phyloP scores from a whole-genome alignment of 2,329 filamentous ascomycete species.

The Tolypocladium pustulatum region DNA sequence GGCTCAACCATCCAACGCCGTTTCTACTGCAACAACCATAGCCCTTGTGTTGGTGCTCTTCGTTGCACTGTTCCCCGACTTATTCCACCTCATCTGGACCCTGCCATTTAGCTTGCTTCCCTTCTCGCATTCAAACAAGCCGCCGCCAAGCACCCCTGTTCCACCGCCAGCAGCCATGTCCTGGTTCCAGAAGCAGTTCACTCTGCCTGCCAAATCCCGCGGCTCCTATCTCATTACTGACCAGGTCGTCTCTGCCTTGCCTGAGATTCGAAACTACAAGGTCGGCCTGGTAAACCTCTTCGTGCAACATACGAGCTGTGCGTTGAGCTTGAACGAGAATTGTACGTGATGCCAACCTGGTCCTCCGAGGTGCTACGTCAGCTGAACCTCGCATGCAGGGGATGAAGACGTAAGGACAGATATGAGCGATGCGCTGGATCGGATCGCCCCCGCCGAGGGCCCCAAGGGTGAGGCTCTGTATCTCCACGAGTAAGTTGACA shows the following conservation, averaged over 20 bases:
- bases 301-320: constrained; percentile 90
- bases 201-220: constrained; percentile 63
- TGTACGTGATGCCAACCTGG: constrained; percentile 39
- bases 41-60: constrained; percentile 37
- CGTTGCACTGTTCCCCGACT: constrained; percentile 38
- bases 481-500: constrained; percentile 45
- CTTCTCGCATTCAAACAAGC: constrained; percentile 14
- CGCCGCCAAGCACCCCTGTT: constrained; percentile 18
- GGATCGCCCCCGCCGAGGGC: constrained; percentile 72
- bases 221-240: constrained; percentile 88
- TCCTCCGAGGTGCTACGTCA: constrained; percentile 10
- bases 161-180: constrained; percentile 38
- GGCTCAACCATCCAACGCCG: constrained; percentile 25
- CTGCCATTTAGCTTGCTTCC: constrained; percentile 32
- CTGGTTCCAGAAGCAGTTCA: constrained; percentile 80
- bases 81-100: constrained; percentile 42
- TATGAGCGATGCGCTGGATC: constrained; percentile 89
- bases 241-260: constrained; percentile 57
- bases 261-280: constrained; percentile 75
- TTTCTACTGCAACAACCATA: constrained; percentile 28
- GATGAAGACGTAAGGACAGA: constrained; percentile 78
- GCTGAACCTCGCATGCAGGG: constrained; percentile 22
- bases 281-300: constrained; percentile 82
- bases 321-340: constrained; percentile 88
- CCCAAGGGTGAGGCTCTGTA: constrained; percentile 65